Evolutionary conservation across 1,139 yeast species (phyloP).

Genomic region (Taiozyma sp.): DNA sequence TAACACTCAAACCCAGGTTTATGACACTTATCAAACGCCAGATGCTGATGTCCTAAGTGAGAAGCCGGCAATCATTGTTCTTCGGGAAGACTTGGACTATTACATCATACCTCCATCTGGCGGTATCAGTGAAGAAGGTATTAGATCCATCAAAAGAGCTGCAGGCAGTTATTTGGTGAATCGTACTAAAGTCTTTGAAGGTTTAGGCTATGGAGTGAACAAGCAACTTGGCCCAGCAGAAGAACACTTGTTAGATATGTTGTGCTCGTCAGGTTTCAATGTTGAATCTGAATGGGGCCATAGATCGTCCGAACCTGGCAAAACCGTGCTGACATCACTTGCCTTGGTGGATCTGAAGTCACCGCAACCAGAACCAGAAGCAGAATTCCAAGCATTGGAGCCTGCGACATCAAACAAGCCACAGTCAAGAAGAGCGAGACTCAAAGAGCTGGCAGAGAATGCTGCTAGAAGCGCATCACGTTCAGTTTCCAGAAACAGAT

Average conservation of each 20-base stretch:
- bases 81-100: conserved; percentile 91
- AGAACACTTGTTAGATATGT: conserved; percentile 91
- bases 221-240: conserved; percentile 85
- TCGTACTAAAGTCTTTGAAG: conserved; percentile 67
- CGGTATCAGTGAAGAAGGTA: conserved; percentile 34
- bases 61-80: conserved; percentile 88
- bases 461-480: conserved; percentile 44
- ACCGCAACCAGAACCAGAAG: conserved; percentile 23
- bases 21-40: conserved; percentile 27
- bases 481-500: conserved; percentile 40
- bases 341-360: conserved; percentile 68
- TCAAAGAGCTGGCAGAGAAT: conserved; percentile 38
- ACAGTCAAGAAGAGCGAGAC: conserved; percentile 40
- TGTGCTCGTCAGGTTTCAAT: conserved; percentile 83
- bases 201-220: conserved; percentile 43
- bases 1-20: conserved; percentile 27
- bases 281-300: conserved; percentile 79
- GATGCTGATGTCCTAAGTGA: conserved; percentile 62
- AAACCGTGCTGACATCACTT: conserved; percentile 81
- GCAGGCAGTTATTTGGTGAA: conserved; percentile 62
- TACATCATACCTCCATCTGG: conserved; percentile 78
- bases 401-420: conserved; percentile 38
- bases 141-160: conserved; percentile 61
- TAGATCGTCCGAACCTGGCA: conserved; percentile 78
- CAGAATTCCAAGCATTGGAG: conserved; percentile 43